Percentiles rank a stretch among this genome's conserved stretches.
Conservation (phyloP, 1,284 basidiomycete species). For the Singerocomus rubriflavus region DNA sequence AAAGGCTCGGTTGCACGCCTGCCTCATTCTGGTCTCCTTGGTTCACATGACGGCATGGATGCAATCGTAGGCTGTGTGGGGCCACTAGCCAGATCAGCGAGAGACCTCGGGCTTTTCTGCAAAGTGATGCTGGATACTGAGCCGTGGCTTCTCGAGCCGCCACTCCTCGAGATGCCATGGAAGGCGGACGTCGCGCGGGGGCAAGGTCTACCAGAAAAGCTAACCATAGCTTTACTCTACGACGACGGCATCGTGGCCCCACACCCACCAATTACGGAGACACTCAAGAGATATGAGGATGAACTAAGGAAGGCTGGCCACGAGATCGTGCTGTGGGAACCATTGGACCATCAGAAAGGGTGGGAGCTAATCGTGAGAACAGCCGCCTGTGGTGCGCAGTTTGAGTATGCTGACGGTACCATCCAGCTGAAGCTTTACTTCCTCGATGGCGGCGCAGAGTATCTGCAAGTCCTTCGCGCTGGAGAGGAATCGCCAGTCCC, state of each 20-base stretch:
- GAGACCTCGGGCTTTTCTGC: constrained; percentile 53
- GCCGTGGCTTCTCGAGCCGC: constrained; percentile 55
- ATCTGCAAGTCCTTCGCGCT: constrained; percentile 36
- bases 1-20: constrained; percentile 51
- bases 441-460: constrained; percentile 49
- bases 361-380: constrained; percentile 50
- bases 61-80: constrained; percentile 52
- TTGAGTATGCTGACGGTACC: constrained; percentile 10
- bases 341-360: constrained; percentile 42
- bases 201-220: constrained; percentile 37
- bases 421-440: constrained; percentile 46
- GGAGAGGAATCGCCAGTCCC: constrained; percentile 40
- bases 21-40: constrained; percentile 49
- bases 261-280: constrained; percentile 50
- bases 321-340: constrained; percentile 49
- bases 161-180: constrained; percentile 54
- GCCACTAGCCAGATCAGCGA: constrained; percentile 49
- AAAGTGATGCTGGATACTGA: constrained; percentile 47
- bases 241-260: constrained; percentile 56
- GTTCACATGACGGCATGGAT: constrained; percentile 55
- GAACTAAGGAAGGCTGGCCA: constrained; percentile 52
- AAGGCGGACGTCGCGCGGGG: constrained; percentile 37
- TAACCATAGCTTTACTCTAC: constrained; percentile 52
- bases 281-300: constrained; percentile 41
- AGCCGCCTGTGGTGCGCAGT: not conserved